Evolutionary conservation across 805 yeast genomes (phyloP).

Genomic region (Spathaspora sp.): DNA sequence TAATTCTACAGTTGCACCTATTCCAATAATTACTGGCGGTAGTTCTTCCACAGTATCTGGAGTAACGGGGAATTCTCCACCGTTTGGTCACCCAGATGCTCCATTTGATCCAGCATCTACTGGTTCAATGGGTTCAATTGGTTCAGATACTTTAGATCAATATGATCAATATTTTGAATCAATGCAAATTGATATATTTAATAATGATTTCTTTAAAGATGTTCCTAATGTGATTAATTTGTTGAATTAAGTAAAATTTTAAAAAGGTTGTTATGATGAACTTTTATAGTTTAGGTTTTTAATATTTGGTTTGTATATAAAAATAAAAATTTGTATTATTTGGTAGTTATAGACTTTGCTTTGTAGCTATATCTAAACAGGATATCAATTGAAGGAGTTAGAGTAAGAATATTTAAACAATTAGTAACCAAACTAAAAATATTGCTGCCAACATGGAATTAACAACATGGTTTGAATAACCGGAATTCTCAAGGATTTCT

Average conservation of each 20-base stretch:
- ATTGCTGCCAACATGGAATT: no score
- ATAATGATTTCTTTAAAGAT: conserved; percentile 24
- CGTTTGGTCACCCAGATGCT: neutral
- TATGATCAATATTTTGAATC: conserved; percentile 23
- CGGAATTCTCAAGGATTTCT: no score
- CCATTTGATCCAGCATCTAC: neutral
- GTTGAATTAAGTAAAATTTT: neutral
- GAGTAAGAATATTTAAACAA: no score
- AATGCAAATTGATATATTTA: conserved; percentile 24
- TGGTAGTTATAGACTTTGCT: neutral
- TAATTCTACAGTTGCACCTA: neutral
- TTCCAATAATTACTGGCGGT: neutral
- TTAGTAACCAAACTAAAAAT: no score
- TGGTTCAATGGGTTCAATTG: neutral
- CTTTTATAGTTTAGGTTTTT: neutral
- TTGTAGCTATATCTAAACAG: no score
- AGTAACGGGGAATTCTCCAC: neutral
- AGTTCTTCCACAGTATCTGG: neutral
- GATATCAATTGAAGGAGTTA: no score
- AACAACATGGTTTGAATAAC: no score
- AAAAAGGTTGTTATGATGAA: neutral
- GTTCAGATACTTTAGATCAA: conserved; percentile 7
- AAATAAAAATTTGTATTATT: neutral
- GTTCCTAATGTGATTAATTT: conserved; percentile 17
- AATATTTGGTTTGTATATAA: neutral